phyloP scores from a whole-genome alignment of 75 land plant genomes.

The Selaginella tamariscina region DNA sequence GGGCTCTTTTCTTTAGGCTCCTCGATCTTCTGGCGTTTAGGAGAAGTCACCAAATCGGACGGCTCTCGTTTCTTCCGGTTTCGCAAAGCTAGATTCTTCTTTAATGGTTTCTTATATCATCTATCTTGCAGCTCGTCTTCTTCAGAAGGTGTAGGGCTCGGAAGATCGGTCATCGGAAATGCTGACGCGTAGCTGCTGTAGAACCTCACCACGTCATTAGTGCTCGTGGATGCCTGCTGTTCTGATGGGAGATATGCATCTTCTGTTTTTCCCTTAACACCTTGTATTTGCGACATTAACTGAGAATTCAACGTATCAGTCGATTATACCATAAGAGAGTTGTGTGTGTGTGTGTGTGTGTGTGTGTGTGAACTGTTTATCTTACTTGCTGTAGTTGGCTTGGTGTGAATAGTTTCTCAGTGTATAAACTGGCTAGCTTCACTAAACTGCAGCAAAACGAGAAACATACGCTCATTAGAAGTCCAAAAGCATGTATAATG shows the following conservation, averaged over 20 bases:
- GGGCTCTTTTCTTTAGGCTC: too few relatives aligned
- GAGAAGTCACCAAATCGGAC: constrained; percentile 1
- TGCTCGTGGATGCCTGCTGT: background rate
- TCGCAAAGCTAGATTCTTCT: background rate
- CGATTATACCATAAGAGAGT: background rate
- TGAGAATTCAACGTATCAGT: background rate
- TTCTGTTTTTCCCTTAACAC: background rate
- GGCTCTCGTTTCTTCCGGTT: background rate
- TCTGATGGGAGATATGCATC: too few relatives aligned
- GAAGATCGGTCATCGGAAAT: constrained; percentile 20
- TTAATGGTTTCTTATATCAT: constrained; percentile 8
- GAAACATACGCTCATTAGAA: background rate
- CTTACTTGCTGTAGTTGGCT: background rate
- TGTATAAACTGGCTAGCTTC: background rate
- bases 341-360: too few relatives aligned
- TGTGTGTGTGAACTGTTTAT: too few relatives aligned
- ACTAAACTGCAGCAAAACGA: background rate
- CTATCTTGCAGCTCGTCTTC: constrained; percentile 32
- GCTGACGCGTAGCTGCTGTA: background rate
- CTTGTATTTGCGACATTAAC: background rate
- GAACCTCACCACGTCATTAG: background rate
- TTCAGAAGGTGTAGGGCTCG: constrained; percentile 63
- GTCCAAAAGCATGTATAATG: background rate
- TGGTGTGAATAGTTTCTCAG: constrained; percentile 4
- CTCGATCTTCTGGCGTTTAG: constrained; percentile 8